Evolutionary conservation across 1,284 basidiomycete species (phyloP).

Genomic region (Wallemia hederae): DNA sequence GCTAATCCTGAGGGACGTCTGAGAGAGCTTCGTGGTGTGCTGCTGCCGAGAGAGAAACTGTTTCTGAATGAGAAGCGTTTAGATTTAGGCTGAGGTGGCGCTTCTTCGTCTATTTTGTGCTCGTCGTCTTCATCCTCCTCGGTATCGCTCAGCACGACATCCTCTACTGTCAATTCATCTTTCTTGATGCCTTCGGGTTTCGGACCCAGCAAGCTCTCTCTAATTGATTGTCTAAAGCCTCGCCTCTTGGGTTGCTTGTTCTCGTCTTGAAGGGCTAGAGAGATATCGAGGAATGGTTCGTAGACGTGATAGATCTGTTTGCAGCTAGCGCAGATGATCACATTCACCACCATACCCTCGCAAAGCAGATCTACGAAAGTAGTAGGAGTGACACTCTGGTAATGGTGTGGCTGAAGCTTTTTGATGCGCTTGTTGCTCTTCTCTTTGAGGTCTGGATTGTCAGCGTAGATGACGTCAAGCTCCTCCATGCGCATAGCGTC

Average conservation of each 20-base stretch:
- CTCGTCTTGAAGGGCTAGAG: constrained; percentile 7
- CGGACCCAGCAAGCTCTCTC: background rate
- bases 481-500: constrained; percentile 14
- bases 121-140: background rate
- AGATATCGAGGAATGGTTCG: constrained; percentile 13
- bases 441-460: background rate
- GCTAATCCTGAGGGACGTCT: background rate
- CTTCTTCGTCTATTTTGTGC: background rate
- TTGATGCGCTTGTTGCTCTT: background rate
- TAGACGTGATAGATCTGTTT: constrained; percentile 12
- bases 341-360: constrained; percentile 11
- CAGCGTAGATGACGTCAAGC: constrained; percentile 7
- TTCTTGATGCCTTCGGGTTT: background rate
- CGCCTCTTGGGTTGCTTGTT: background rate
- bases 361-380: constrained; percentile 12
- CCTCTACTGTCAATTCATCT: background rate
- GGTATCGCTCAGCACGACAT: background rate
- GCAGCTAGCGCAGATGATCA: constrained; percentile 13
- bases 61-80: background rate
- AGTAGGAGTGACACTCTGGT: constrained; percentile 4
- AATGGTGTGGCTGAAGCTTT: background rate
- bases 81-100: background rate
- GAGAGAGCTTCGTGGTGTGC: background rate
- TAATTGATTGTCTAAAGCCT: background rate
- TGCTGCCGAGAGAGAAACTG: background rate